phyloP scores from a whole-genome alignment of 768 basidiomycete species.

The Butyriboletus loyo region DNA sequence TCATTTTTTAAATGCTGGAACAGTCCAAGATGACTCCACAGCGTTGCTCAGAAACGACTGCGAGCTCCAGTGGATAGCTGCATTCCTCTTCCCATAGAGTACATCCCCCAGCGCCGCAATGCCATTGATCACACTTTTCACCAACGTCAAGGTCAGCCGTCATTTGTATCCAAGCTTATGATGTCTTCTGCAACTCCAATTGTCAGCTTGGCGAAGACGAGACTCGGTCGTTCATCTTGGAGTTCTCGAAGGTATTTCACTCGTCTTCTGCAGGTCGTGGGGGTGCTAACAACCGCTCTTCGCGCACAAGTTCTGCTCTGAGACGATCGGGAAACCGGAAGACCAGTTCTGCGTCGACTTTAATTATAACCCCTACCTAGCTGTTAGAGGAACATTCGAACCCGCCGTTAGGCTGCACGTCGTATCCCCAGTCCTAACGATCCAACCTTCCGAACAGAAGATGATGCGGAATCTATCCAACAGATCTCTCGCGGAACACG shows the following conservation, averaged over 20 bases:
- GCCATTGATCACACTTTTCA: slow-evolving; percentile 35
- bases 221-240: not conserved
- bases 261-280: not conserved
- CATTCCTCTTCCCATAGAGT: no score
- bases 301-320: no score
- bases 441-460: not conserved
- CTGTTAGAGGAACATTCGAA: slow-evolving; percentile 57
- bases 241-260: not conserved
- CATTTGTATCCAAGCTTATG: no score
- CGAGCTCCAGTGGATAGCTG: not conserved
- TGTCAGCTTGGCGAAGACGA: not conserved
- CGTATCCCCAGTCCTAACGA: not conserved
- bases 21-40: no score
- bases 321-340: no score
- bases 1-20: no score
- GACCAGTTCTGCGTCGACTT: slow-evolving; percentile 51
- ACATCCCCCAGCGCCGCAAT: slow-evolving; percentile 12
- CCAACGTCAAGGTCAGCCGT: slow-evolving; percentile 32
- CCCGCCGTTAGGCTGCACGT: slow-evolving; percentile 51
- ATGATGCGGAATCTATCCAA: not conserved
- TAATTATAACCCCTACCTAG: slow-evolving; percentile 52
- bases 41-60: no score
- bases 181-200: not conserved
- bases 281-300: not conserved
- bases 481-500: slow-evolving; percentile 56